These are phyloP conservation scores for Globisporangium takayamanum DNA, from an alignment of 352 stramenopile species.

Conservation along the genomic window DNA sequence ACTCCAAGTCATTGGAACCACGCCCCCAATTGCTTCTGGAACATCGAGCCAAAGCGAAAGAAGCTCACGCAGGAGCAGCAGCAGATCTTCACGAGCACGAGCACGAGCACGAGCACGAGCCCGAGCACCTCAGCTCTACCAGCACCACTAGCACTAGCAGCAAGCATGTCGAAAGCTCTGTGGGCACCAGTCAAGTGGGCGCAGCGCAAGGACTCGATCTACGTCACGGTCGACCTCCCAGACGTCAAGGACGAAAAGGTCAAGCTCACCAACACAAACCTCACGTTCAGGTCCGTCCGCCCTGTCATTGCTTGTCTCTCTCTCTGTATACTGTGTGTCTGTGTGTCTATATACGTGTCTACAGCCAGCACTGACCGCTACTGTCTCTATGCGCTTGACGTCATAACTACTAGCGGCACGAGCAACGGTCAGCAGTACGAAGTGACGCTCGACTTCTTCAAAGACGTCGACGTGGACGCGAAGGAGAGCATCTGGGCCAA, in stretches of 20 bases:
- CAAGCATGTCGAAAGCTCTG: slow-evolving; percentile 38
- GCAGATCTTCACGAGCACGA: not conserved
- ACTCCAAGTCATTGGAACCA: too few relatives aligned
- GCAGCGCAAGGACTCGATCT: slow-evolving; percentile 94
- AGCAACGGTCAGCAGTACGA: slow-evolving; percentile 92
- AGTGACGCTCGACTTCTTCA: slow-evolving; percentile 94
- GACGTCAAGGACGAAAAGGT: slow-evolving; percentile 94
- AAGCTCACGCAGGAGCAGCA: not conserved
- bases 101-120: not conserved
- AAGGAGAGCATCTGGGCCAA: slow-evolving; percentile 94
- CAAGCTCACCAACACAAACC: slow-evolving; percentile 80
- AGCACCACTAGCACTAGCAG: slow-evolving; percentile 4
- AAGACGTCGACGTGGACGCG: slow-evolving; percentile 87
- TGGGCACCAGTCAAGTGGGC: slow-evolving; percentile 94
- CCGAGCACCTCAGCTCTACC: not conserved
- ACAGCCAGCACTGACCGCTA: not conserved
- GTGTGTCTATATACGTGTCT: not conserved
- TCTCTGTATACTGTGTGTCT: not conserved
- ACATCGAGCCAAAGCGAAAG: not conserved
- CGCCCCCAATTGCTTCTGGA: too few relatives aligned
- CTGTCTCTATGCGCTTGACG: slow-evolving; percentile 1
- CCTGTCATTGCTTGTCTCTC: not conserved
- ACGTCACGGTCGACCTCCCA: slow-evolving; percentile 94
- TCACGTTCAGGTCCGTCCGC: slow-evolving; percentile 77
- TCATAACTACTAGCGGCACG: slow-evolving; percentile 44